These are phyloP conservation scores for Geotrichum ghanense DNA, from an alignment of 805 yeast species.

Conservation along the genomic window DNA sequence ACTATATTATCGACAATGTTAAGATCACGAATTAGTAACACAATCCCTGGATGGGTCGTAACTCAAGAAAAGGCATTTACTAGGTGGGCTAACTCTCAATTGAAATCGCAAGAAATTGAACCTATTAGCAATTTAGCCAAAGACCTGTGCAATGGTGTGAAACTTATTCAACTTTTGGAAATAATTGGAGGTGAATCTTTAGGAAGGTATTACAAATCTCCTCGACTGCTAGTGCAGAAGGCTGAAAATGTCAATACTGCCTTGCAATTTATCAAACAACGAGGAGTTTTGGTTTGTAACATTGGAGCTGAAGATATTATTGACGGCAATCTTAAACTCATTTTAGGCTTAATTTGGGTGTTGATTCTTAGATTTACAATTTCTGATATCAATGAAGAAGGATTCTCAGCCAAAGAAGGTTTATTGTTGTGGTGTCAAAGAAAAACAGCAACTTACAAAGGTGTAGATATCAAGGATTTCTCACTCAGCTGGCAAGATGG, in stretches of 20 bases:
- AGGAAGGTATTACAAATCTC: constrained; percentile 24
- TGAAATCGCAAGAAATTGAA: constrained; percentile 17
- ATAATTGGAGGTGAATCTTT: constrained; percentile 26
- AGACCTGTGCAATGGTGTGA: constrained; percentile 27
- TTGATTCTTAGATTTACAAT: constrained; percentile 29
- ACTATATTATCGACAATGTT: neutral
- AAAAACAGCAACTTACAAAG: constrained; percentile 28
- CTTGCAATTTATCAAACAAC: constrained; percentile 24
- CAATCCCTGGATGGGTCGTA: constrained; percentile 29
- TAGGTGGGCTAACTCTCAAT: constrained; percentile 29
- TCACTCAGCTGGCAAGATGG: constrained; percentile 45
- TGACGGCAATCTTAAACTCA: constrained; percentile 88
- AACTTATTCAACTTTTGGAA: constrained; percentile 27
- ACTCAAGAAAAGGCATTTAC: constrained; percentile 29
- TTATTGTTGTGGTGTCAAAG: constrained; percentile 44
- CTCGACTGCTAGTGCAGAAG: constrained; percentile 27
- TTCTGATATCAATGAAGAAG: constrained; percentile 29
- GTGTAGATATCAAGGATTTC: constrained; percentile 36
- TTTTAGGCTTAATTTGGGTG: constrained; percentile 81
- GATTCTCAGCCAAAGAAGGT: constrained; percentile 31
- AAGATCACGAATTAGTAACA: neutral
- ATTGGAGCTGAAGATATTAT: constrained; percentile 71
- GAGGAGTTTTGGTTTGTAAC: constrained; percentile 26
- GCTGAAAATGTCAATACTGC: constrained; percentile 29
- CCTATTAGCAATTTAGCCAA: constrained; percentile 18